phyloP scores from a whole-genome alignment of 352 stramenopile species.

The Phytophthora rubi region DNA sequence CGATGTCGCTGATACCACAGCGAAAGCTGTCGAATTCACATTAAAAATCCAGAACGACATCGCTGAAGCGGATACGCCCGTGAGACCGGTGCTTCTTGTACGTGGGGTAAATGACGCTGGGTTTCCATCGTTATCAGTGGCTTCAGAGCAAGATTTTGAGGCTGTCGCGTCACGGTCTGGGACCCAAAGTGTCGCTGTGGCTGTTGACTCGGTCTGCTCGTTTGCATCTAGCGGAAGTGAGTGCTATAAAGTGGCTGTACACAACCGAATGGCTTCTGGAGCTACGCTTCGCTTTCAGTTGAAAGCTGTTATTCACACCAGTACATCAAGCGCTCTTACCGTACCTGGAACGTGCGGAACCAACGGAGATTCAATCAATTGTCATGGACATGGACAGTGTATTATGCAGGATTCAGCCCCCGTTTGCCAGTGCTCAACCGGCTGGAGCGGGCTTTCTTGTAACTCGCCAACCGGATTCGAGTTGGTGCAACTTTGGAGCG shows the following conservation, averaged over 20 bases:
- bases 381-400: slow-evolving; percentile 61
- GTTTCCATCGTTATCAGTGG: slow-evolving; percentile 56
- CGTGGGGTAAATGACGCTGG: slow-evolving; percentile 53
- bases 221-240: slow-evolving; percentile 38
- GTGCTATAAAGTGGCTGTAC: slow-evolving; percentile 77
- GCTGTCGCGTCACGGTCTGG: slow-evolving; percentile 30
- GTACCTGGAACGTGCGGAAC: slow-evolving; percentile 5
- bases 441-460: slow-evolving; percentile 68
- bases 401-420: slow-evolving; percentile 35
- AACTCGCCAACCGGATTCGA: slow-evolving; percentile 67
- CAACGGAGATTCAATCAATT: slow-evolving; percentile 41
- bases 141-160: slow-evolving; percentile 62
- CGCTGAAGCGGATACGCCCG: slow-evolving; percentile 39
- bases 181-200: slow-evolving; percentile 50
- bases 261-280: slow-evolving; percentile 70
- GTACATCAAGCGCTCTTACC: slow-evolving; percentile 8
- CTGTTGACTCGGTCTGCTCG: slow-evolving; percentile 53
- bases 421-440: slow-evolving; percentile 60
- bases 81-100: slow-evolving; percentile 63
- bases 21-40: slow-evolving; percentile 53
- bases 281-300: slow-evolving; percentile 51
- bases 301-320: slow-evolving; percentile 45
- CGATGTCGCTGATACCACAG: slow-evolving; percentile 53
- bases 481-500: slow-evolving; percentile 60
- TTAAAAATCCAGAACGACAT: slow-evolving; percentile 57